These are phyloP conservation scores for Claviceps sp. DNA, from an alignment of 2,329 filamentous ascomycete species.

Conservation along the genomic window DNA sequence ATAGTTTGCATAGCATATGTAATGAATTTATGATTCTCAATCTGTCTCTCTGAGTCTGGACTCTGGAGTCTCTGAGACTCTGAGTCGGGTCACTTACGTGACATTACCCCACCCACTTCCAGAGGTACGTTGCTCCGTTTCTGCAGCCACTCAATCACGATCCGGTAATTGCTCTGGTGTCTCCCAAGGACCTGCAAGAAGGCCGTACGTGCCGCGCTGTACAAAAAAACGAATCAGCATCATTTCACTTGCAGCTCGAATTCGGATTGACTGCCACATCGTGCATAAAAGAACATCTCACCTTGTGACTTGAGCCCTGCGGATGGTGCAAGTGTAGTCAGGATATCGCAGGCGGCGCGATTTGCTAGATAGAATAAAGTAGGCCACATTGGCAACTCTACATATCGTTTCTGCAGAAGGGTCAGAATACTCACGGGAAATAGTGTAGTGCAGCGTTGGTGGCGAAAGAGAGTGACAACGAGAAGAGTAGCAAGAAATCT, in stretches of 20 bases:
- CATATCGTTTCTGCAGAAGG: constrained; percentile 42
- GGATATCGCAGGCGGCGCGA: constrained; percentile 30
- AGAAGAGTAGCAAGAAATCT: background rate
- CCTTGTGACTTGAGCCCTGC: constrained; percentile 46
- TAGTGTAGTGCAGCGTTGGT: background rate
- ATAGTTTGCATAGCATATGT: too few relatives aligned
- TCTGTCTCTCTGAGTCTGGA: too few relatives aligned
- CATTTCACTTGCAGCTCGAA: background rate
- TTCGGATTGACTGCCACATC: background rate
- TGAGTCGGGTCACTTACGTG: background rate
- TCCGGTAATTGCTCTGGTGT: constrained; percentile 57
- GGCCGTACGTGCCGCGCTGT: constrained; percentile 54
- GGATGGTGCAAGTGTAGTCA: constrained; percentile 45
- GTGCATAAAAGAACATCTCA: constrained; percentile 23
- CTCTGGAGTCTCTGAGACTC: too few relatives aligned
- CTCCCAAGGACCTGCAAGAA: constrained; percentile 53
- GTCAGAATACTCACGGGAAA: too few relatives aligned
- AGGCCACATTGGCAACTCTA: constrained; percentile 52
- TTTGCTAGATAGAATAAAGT: constrained; percentile 46
- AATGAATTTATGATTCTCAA: background rate
- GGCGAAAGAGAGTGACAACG: background rate
- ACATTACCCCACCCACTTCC: background rate
- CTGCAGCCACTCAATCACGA: constrained; percentile 56
- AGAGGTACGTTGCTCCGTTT: constrained; percentile 22
- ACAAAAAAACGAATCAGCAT: background rate